phyloP scores from a whole-genome alignment of 164 flowering plant genomes.

The Cinnamomum micranthum region DNA sequence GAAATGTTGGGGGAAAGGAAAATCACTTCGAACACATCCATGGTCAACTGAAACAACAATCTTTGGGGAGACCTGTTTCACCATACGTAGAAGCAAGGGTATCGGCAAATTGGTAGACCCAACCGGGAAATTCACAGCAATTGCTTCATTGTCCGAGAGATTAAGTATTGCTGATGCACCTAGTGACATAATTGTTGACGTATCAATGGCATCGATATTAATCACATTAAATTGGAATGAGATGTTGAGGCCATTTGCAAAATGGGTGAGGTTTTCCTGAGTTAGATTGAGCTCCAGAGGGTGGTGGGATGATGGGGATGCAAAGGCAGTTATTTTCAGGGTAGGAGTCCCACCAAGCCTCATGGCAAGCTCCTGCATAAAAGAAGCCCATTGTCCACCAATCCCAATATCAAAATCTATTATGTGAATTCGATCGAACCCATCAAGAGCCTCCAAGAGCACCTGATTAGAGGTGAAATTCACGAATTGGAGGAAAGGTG shows the following conservation, averaged over 20 bases:
- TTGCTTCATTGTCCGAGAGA: constrained; percentile 42
- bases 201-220: constrained; percentile 43
- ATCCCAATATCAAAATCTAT: constrained; percentile 74
- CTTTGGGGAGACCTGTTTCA: constrained; percentile 69
- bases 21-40: constrained; percentile 59
- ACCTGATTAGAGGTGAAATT: constrained; percentile 84
- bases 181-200: constrained; percentile 24
- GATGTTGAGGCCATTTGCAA: constrained; percentile 52
- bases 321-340: constrained; percentile 66
- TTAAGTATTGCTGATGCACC: constrained; percentile 7
- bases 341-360: constrained; percentile 39
- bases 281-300: constrained; percentile 55
- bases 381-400: constrained; percentile 86
- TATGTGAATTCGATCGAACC: constrained; percentile 45
- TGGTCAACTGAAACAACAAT: constrained; percentile 67
- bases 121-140: constrained; percentile 66
- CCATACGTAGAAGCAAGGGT: constrained; percentile 53
- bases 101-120: constrained; percentile 32
- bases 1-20: constrained; percentile 60
- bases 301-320: constrained; percentile 46
- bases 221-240: constrained; percentile 51
- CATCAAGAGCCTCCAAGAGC: constrained; percentile 59
- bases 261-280: constrained; percentile 54
- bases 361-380: constrained; percentile 74
- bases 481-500: constrained; percentile 62